phyloP scores from a whole-genome alignment of 345 rosid species.

The Pugionium cornutum region DNA sequence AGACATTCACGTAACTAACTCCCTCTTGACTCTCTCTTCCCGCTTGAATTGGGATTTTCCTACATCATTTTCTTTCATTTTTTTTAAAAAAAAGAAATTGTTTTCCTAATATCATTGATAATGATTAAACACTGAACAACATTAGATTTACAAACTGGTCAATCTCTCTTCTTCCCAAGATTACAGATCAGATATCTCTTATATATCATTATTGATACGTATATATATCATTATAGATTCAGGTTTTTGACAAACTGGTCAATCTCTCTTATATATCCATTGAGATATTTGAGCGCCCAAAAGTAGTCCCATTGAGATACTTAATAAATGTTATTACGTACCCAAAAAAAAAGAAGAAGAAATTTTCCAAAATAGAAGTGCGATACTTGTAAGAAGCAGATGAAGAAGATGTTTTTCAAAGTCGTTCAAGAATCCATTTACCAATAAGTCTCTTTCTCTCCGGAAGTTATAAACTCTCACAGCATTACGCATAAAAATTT shows the following conservation, averaged over 20 bases:
- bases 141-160: neutral
- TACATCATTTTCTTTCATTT: too few relatives aligned
- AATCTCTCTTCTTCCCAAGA: constrained; percentile 11
- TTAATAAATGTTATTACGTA: too few relatives aligned
- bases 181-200: neutral
- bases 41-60: constrained; percentile 5
- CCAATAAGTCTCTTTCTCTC: constrained; percentile 27
- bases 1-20: constrained; percentile 29
- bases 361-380: neutral
- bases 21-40: constrained; percentile 37
- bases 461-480: constrained; percentile 32
- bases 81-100: too few relatives aligned
- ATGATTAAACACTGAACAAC: too few relatives aligned
- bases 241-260: too few relatives aligned
- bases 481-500: constrained; percentile 36
- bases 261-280: too few relatives aligned
- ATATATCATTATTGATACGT: too few relatives aligned
- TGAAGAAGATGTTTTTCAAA: neutral
- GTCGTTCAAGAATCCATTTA: constrained; percentile 12
- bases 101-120: too few relatives aligned
- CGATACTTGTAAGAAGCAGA: neutral
- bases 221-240: too few relatives aligned
- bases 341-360: neutral
- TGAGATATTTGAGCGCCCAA: too few relatives aligned
- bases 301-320: too few relatives aligned